Evolutionary conservation across 768 basidiomycete species (phyloP), one percentile per base, ranked within the genome.

Genomic region (Cytidiella melzeri): DNA sequence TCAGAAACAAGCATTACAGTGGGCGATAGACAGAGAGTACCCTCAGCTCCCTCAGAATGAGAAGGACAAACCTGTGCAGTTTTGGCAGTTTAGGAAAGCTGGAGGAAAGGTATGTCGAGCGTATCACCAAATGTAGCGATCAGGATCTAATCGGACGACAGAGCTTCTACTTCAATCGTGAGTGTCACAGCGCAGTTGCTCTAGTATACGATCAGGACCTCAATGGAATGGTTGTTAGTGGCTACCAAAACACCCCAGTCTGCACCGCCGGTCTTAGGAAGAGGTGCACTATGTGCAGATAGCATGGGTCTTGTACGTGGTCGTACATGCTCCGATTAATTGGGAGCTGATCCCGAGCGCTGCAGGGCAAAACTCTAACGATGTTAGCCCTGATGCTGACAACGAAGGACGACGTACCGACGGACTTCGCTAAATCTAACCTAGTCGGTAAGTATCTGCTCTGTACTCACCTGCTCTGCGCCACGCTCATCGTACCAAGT

Each of bases 201-300:
- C 28, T 19, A 28, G 13, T 28, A 4, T 28, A 28, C 38, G 46
- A n/a, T 36, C 42, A 23, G n/a, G n/a, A n/a, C 23, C 45, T 36
- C n/a, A 39, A 20, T 47, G 41, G 28, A 51, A 5, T 60, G 12
- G 15, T 19, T 26, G 43, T 11, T 52, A 87, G 83, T 94, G 49
- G 91, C 86, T 0, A 93, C 93, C 0, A 85, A 84, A 56, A 84
- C 81, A 11, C 89, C 87, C 18, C 88, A 88, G 61, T 71, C 76
- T 46, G 67, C 68, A 0, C 60, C 72, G 1, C 92, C 92, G 2
- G 55, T 57, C 0, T 76, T 94, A 19, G 91, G 91, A 9, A 72
- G 83, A 58, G 93, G 93, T n/a, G 92, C 89, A 2, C 69, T 95
- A 43, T 81, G 87, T 49, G 92, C 86, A 1, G 93, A 95, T 66